These are phyloP conservation scores for Camellia sinensis DNA, from an alignment of 148 eudicot genomes.

Conservation along the genomic window DNA sequence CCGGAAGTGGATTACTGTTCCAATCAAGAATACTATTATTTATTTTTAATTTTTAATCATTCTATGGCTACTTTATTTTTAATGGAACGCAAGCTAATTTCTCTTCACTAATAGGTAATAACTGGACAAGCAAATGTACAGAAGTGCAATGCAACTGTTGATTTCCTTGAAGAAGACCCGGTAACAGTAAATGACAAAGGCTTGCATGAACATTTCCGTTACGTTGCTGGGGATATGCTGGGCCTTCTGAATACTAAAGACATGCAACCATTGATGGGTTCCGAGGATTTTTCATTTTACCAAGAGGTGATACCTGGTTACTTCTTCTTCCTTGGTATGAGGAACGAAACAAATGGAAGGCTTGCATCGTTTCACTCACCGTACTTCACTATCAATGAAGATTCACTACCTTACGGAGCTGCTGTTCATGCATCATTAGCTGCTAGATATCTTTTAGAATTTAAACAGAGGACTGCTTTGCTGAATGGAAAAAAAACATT, in stretches of 20 bases:
- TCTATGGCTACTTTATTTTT: not conserved
- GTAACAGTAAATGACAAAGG: conserved; percentile 55
- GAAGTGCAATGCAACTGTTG: conserved; percentile 73
- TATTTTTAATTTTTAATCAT: not conserved
- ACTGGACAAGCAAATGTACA: conserved; percentile 75
- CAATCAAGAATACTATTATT: no score
- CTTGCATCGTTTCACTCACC: conserved; percentile 38
- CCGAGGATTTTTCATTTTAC: conserved; percentile 86
- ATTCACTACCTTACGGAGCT: conserved; percentile 56
- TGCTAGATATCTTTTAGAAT: conserved; percentile 48
- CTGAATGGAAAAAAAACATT: conserved; percentile 17
- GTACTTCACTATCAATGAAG: conserved; percentile 40
- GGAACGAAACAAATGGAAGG: conserved; percentile 36
- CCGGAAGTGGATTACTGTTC: no score
- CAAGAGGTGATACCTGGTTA: conserved; percentile 73
- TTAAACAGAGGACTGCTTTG: conserved; percentile 15
- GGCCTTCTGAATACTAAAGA: conserved; percentile 50
- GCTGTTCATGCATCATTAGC: conserved; percentile 70
- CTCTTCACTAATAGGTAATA: conserved; percentile 54
- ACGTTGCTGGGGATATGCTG: conserved; percentile 55
- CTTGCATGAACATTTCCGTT: conserved; percentile 51
- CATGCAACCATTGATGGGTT: conserved; percentile 67
- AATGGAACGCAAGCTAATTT: not conserved
- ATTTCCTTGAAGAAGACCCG: conserved; percentile 45
- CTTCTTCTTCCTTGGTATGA: conserved; percentile 71